Conservation (phyloP, 2,329 filamentous ascomycete species). For the Sporothrix globosa region DNA sequence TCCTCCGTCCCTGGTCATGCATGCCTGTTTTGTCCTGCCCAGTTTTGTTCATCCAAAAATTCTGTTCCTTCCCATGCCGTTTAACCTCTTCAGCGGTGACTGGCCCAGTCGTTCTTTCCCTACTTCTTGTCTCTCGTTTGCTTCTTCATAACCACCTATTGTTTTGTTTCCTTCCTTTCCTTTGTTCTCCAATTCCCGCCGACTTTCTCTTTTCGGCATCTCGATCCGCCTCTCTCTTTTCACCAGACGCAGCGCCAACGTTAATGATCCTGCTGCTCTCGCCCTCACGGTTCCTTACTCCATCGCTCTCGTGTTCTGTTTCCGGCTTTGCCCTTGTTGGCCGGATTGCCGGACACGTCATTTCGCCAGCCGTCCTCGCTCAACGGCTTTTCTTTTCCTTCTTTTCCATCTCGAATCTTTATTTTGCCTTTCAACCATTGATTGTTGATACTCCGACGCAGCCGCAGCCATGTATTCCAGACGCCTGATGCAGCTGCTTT, state of each 20-base stretch:
- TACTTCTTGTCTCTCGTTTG: slow-evolving; percentile 18
- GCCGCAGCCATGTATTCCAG: slow-evolving; percentile 51
- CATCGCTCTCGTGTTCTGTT: slow-evolving; percentile 7
- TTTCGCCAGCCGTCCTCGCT: slow-evolving; percentile 12
- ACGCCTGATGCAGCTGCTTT: slow-evolving; percentile 52
- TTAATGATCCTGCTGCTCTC: background rate
- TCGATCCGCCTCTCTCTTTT: background rate
- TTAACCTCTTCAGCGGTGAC: slow-evolving; percentile 8
- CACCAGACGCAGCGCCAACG: background rate
- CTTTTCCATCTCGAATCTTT: background rate
- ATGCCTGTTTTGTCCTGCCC: slow-evolving; percentile 10
- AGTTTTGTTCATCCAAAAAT: slow-evolving; percentile 21
- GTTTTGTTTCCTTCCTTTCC: slow-evolving; percentile 17
- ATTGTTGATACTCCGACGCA: background rate
- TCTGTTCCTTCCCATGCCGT: slow-evolving; percentile 12
- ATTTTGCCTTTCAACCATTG: too few species aligned
- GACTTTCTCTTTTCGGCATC: background rate
- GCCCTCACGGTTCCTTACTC: background rate
- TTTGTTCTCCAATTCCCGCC: background rate
- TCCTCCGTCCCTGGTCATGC: background rate
- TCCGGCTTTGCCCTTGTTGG: background rate
- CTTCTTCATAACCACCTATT: slow-evolving; percentile 3
- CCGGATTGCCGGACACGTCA: slow-evolving; percentile 13
- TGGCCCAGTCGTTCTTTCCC: slow-evolving; percentile 13
- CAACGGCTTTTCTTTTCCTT: background rate